Evolutionary conservation across 2,329 filamentous ascomycete genomes (phyloP).

Genomic region (Dothistroma septosporum): DNA sequence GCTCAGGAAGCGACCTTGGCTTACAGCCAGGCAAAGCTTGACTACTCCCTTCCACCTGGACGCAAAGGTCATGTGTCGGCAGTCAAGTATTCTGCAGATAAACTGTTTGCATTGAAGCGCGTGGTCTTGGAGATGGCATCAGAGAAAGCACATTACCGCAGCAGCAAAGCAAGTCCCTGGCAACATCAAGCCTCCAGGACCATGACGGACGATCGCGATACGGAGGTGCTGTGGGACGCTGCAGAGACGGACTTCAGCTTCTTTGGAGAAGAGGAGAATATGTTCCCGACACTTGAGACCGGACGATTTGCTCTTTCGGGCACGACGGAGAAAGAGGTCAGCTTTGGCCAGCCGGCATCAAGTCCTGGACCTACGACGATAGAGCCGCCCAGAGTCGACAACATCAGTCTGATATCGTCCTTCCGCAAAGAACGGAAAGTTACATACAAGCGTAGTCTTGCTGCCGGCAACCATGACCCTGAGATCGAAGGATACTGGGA

Average conservation of each 20-base stretch:
- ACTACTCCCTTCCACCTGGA: conserved; percentile 58
- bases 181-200: conserved; percentile 48
- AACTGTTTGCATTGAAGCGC: conserved; percentile 52
- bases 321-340: conserved; percentile 27
- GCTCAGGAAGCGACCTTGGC: conserved; percentile 54
- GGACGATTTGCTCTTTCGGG: conserved; percentile 17
- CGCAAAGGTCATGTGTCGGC: conserved; percentile 47
- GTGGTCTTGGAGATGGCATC: conserved; percentile 54
- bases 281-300: conserved; percentile 27
- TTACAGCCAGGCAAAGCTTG: conserved; percentile 50
- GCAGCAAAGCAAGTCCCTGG: conserved; percentile 41
- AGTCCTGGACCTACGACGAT: neutral
- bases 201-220: conserved; percentile 56
- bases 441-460: conserved; percentile 41
- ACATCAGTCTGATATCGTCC: conserved; percentile 50
- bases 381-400: conserved; percentile 40
- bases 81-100: conserved; percentile 36
- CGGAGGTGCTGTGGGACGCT: conserved; percentile 57
- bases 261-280: conserved; percentile 53
- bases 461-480: conserved; percentile 34
- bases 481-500: conserved; percentile 57
- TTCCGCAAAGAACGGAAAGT: conserved; percentile 53
- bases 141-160: conserved; percentile 22
- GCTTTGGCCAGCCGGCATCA: conserved; percentile 7
- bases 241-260: conserved; percentile 54